Base-by-base conservation (phyloP, 2,329 filamentous ascomycete genomes). In the Chaetoscypha palmicola region DNA sequence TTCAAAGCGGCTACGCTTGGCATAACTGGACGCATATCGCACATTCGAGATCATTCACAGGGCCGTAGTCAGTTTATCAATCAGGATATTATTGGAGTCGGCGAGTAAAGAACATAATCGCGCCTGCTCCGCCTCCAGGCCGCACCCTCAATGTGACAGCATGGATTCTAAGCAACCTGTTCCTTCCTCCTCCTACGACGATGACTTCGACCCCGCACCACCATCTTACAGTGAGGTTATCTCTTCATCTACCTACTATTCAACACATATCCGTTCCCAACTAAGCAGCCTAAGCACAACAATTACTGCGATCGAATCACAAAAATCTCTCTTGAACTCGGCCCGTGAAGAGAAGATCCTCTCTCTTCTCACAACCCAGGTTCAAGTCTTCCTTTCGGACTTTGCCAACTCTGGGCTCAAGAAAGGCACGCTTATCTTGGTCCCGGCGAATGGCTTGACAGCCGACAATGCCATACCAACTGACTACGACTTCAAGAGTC, bases 311-410 rank as follows among this genome's bases (percentile, higher is more conserved):
- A 11, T 49, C 12, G 46, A 52, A 33, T 51, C 38, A 3, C 53
- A 58, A 35, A 50, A 49, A 23, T 28, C 42, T 8, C 45, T 57
- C 22, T 46, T 58, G 17, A 43, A 52, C 5, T 39, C 53, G n/a
- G 56, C 53, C 7, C 47, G 54, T 12, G 56, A 58, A 16, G 48
- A 58, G 32, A 53, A 56, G 8, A 51, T 58, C 11, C 54, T 60
- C 23, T 49, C 49, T 3, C 47, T 54, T n/a, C 52, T 59, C 8
- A 54, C 50, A n/a, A 32, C 46, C 5, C 50, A 57, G 16, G 58
- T 58, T 28, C 55, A 58, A 39, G 24, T 26, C 21, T 61, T 55
- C 43, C 48, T 61, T 40, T 55, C 51, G 11, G 48, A 51, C 17
- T 60, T 58, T 37, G 53, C 52, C 22, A 49, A 49, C 10, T 53